Base-by-base conservation (phyloP, 2,329 filamentous ascomycete species). In the Colletotrichum aenigma region DNA sequence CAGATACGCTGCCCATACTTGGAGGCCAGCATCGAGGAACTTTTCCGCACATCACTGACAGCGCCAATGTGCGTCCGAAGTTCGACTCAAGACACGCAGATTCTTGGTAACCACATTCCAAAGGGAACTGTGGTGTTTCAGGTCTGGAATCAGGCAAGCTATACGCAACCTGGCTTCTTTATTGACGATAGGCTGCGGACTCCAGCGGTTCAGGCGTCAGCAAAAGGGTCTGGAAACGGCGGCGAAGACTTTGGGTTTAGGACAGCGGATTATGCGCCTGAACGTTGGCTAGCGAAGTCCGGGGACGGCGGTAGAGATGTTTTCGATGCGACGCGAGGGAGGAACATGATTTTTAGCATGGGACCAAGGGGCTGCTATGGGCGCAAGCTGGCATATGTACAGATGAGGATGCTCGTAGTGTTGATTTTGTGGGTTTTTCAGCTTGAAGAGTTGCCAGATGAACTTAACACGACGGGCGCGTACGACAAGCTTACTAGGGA, bases 351-450 rank as follows among this genome's bases (percentile, higher is more conserved):
- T 0, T 87, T 87, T 77, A 83, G 84, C 0, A 66, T 80, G 13
- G 86, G 86, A 0, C 80, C 82, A 6, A 76, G 86, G 7, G 82
- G 82, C 6, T 87, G 86, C 66, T 87, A 82, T 64, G 86, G 86
- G 1, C 81, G 81, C 70, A 82, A 78, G 84, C 12, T 86, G 85
- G 85, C 64, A 43, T 66, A 66, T 26, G 28, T 55, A 21, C 38
- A 66, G 36, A 32, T 55, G 15, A 28, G 43, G 38, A 48, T 66
- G 36, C n/a, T 66, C 1, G 43, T 55, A 8, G 28, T 34, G 36
- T 26, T 66, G 64, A 5, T 66, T 18, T 24, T 65, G 48, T 75
- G 28, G 73, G 60, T 15, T 13, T 73, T 73, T 26, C 73, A 48
- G 13, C 34, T 75, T 15, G 64, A 75, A 7, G 70, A 73, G 64